Percentiles rank a stretch among this genome's conserved stretches.
Evolutionary conservation across 2,329 filamentous ascomycete genomes (phyloP).

Genomic region (Cladophialophora psammophila): DNA sequence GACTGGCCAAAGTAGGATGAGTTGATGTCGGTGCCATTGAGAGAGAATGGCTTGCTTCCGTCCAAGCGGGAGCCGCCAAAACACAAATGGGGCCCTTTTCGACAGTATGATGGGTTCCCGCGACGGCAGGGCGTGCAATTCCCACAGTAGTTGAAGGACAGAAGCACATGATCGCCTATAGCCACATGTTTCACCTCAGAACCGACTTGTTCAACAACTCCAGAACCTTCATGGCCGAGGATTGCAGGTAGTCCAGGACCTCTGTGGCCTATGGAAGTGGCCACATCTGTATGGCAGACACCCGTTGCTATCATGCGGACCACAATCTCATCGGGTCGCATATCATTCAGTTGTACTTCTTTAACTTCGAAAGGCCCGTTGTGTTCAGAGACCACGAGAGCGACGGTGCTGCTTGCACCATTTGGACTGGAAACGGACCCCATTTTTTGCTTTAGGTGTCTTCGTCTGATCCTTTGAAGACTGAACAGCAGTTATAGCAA

Average conservation of each 20-base stretch:
- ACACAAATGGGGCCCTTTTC: constrained; percentile 12
- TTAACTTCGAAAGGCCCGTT: constrained; percentile 1
- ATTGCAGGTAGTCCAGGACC: constrained; percentile 67
- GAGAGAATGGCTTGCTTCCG: constrained; percentile 21
- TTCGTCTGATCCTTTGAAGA: not conserved
- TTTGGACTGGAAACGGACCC: not conserved
- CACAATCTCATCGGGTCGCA: constrained; percentile 86
- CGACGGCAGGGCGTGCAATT: constrained; percentile 20
- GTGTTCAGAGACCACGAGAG: not conserved
- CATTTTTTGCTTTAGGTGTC: not conserved
- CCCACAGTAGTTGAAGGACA: constrained; percentile 23
- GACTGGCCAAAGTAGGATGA: constrained; percentile 42
- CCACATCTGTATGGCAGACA: constrained; percentile 81
- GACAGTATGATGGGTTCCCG: constrained; percentile 22
- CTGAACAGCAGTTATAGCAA: not conserved
- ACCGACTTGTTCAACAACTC: constrained; percentile 61
- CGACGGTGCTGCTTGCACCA: not conserved
- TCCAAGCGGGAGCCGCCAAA: constrained; percentile 20
- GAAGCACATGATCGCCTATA: constrained; percentile 86
- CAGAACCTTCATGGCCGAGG: constrained; percentile 62
- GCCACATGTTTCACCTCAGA: constrained; percentile 70
- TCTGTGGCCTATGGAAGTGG: constrained; percentile 47
- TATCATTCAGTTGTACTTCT: constrained; percentile 11
- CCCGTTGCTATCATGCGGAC: constrained; percentile 88
- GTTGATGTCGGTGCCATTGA: constrained; percentile 20